Base-by-base conservation (phyloP, 805 yeast species). In the Metschnikowia vanudenii region DNA sequence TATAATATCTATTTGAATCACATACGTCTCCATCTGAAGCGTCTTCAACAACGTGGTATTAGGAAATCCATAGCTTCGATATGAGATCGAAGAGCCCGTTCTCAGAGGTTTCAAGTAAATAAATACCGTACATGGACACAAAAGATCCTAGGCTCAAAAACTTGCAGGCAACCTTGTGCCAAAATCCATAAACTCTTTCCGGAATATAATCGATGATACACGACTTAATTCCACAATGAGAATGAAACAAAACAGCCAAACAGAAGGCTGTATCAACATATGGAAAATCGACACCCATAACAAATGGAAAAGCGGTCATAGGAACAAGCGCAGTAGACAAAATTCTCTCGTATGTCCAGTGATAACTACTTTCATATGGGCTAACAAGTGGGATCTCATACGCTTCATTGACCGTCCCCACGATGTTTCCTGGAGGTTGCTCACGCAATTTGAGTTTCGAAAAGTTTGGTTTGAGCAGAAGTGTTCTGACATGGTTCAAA, bases 191-290 rank as follows among this genome's bases (percentile, higher is more conserved):
- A 19, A 84, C 88, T 65, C 99, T 80, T 62, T 74, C 69, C 35
- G 97, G 97, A 46, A 92, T 84, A 71, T 92, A 94, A 69, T 92
- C 99, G 49, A 84, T 84, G 60, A 94, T 90, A 74, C 97, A 92
- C 38, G 95, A 76, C 67, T 85, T 85, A 69, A 94, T 80, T 11
- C 98, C 99, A 57, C 85, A 79, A 67, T 85, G 88, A 46, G 85
- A 76, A 71, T 94, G 98, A 49, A 84, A 78, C 57, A 92, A 68
- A 42, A 89, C 66, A 30, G 83, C 69, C 24, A 83, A 68, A 19
- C 88, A 80, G 55, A 89, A 76, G 1, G 81, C 60, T 5, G 95
- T 80, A 68, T 94, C 99, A 29, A 82, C 62, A 18, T 83, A 70
- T 11, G 96, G 85, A 52, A 80, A 67, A 19, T 79, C 78, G 13